phyloP scores from a whole-genome alignment of 192 early-diverging fungal species.

The Gigaspora rosea region DNA sequence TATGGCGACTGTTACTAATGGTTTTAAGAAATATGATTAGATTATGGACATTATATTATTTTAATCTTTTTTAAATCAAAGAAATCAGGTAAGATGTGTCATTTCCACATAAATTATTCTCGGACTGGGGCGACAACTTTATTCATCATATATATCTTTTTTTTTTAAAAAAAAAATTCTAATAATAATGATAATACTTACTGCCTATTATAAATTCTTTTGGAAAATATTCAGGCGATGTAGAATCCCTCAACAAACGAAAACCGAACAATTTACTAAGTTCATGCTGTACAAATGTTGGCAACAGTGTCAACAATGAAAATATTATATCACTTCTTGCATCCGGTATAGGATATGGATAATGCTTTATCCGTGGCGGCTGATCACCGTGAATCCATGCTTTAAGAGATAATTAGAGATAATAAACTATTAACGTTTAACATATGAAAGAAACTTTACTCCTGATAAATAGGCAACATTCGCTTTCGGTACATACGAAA shows the following conservation, averaged over 20 bases:
- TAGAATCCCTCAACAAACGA: slow-evolving; percentile 29
- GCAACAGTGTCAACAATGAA: slow-evolving; percentile 34
- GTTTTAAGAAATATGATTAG: neutral
- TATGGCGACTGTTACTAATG: neutral
- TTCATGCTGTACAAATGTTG: slow-evolving; percentile 33
- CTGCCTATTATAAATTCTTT: slow-evolving; percentile 45
- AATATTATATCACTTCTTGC: slow-evolving; percentile 15
- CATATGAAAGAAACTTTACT: neutral
- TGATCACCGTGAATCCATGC: slow-evolving; percentile 24
- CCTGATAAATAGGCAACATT: neutral
- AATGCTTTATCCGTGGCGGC: slow-evolving; percentile 38
- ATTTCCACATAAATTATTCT: neutral
- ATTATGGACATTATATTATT: neutral
- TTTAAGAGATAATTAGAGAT: neutral
- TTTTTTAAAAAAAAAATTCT: neutral
- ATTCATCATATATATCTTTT: neutral
- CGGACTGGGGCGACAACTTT: neutral
- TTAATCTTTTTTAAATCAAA: neutral
- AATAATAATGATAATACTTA: slow-evolving; percentile 10
- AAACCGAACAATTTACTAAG: slow-evolving; percentile 31
- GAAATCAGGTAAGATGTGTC: neutral
- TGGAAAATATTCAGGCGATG: slow-evolving; percentile 37
- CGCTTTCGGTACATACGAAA: slow-evolving; percentile 8
- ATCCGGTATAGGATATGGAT: slow-evolving; percentile 36
- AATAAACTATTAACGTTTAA: neutral